A percentile compares a stretch with the other conserved stretches of the same genome.
phyloP scores from a whole-genome alignment of 2,329 filamentous ascomycete species.

The Colletotrichum melonis region DNA sequence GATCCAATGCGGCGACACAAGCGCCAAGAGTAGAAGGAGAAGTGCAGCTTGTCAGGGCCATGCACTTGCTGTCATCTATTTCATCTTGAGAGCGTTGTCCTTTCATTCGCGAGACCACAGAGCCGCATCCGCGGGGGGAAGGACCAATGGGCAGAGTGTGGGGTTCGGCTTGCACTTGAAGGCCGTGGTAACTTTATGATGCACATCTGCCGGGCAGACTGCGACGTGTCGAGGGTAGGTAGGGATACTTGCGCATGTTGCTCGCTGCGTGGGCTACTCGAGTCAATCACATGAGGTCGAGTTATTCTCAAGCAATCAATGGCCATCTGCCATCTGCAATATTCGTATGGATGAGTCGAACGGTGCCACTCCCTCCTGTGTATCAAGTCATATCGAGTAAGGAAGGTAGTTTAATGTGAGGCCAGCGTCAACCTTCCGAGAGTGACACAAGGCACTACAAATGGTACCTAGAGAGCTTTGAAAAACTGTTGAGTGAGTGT shows the following conservation, averaged over 20 bases:
- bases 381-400: background rate
- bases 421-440: constrained; percentile 7
- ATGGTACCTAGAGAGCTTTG: background rate
- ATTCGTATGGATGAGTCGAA: background rate
- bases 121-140: background rate
- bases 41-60: constrained; percentile 8
- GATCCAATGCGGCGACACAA: background rate
- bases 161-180: background rate
- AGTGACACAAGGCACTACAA: background rate
- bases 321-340: background rate
- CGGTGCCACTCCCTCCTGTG: background rate
- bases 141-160: background rate
- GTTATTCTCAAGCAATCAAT: background rate
- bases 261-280: background rate
- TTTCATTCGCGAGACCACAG: background rate
- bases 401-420: background rate
- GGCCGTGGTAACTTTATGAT: background rate
- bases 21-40: constrained; percentile 1
- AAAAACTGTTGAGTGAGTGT: background rate
- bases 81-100: background rate
- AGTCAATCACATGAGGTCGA: background rate
- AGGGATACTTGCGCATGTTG: background rate
- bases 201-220: background rate
- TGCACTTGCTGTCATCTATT: background rate
- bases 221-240: background rate